Percentiles rank a stretch among this genome's conserved stretches.
These are phyloP conservation scores for Pycnococcus provasolii DNA, from an alignment of 139 green algal genomes.

Conservation along the genomic window DNA sequence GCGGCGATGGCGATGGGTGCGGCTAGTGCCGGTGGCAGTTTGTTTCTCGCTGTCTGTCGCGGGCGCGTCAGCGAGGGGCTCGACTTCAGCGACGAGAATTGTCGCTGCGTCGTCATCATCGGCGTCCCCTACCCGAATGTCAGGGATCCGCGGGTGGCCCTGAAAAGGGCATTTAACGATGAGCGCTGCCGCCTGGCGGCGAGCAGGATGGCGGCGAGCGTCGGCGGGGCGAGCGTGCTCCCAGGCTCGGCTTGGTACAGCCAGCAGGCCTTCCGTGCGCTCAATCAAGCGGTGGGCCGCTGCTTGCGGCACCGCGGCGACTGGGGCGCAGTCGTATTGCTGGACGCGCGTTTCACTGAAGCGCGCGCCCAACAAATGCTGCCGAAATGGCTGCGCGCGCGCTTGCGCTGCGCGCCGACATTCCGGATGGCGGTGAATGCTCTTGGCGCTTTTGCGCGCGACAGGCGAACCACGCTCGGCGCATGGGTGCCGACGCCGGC, in stretches of 20 bases:
- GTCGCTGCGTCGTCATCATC: constrained; percentile 76
- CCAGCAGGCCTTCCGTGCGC: constrained; percentile 83
- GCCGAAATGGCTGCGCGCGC: not conserved
- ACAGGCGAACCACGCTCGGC: constrained; percentile 59
- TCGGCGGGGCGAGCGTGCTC: constrained; percentile 32
- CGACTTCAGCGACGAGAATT: constrained; percentile 83
- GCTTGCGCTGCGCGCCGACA: constrained; percentile 29
- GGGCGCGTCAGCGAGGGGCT: constrained; percentile 84
- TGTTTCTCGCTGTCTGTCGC: no score
- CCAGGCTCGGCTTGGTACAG: constrained; percentile 72
- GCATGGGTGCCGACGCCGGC: constrained; percentile 66
- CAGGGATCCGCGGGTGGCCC: constrained; percentile 39
- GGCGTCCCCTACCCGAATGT: constrained; percentile 82
- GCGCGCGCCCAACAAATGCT: not conserved
- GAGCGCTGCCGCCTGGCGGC: not conserved
- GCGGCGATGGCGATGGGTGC: no score
- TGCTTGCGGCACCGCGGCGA: constrained; percentile 87
- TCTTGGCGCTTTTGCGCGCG: constrained; percentile 76
- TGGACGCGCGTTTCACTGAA: constrained; percentile 36
- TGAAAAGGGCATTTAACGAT: constrained; percentile 77
- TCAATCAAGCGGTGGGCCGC: constrained; percentile 63
- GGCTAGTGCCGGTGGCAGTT: no score
- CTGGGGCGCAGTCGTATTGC: constrained; percentile 85
- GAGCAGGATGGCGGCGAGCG: no score
- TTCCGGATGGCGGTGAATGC: constrained; percentile 70